Evolutionary conservation across 306 rosid genomes (phyloP), one percentile per base, ranked within the genome.

Genomic region (Geum urbanum): DNA sequence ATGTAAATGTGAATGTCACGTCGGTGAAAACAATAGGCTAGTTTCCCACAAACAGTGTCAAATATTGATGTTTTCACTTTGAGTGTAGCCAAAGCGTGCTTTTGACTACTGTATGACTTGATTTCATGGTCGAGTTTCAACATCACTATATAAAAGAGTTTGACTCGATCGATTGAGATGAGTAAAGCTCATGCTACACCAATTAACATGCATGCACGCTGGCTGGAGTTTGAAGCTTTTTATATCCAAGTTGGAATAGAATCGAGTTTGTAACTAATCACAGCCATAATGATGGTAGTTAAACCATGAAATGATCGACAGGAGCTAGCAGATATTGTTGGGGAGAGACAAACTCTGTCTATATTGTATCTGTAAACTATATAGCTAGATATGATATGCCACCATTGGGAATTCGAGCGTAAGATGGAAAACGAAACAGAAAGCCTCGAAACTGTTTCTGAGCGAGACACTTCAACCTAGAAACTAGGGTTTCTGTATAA

Each of bases 371-470:
- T 32, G 27, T 24, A 32, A 32, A 32, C 37, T 32, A 32, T 32
- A 40, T 24, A 12, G 41, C 9, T 1, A 16, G 7, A 56, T 12
- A 11, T 41, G 62, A 24, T 24, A 5, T 57, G 62, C 62, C 62
- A 57, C 62, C 63, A 5, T 14, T 27, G n/a, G 63, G 63, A 32
- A 35, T 57, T 57, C 63, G 18, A 11, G 63, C 27, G 9, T 16
- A 24, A 27, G 13, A 57, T 57, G 40, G 41, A 12, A 57, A 57
- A 57, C 63, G 63, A 57, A 27, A 27, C 41, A 27, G 18, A n/a
- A 57, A 27, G 41, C 63, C 27, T 57, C 63, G 41, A 57, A 27
- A 57, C 41, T 56, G 62, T 12, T 56, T 56, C 40, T 56, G 62
- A 56, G 37, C 37, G 27, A 24, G 61, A 55, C 59, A 54, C 59